phyloP scores from a whole-genome alignment of 495 filamentous ascomycete species.

The Hypomontagnella monticulosa region DNA sequence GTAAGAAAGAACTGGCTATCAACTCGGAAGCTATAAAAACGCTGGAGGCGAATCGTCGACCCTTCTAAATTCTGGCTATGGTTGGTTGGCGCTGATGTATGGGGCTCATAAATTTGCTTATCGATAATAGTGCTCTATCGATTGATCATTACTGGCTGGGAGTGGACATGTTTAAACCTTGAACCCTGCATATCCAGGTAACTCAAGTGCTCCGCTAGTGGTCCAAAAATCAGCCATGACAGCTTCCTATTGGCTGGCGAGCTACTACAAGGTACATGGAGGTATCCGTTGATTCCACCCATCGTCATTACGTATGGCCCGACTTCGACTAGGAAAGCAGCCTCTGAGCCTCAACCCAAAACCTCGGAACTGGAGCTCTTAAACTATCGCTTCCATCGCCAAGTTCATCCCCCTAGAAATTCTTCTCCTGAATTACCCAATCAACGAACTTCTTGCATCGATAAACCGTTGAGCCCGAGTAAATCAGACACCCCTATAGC shows the following conservation, averaged over 20 bases:
- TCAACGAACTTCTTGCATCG: background rate
- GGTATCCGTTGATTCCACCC: background rate
- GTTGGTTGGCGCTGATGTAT: background rate
- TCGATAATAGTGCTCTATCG: conserved; percentile 1
- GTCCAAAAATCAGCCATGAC: background rate
- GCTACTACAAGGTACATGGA: no score
- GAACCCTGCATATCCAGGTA: background rate
- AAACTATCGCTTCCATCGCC: background rate
- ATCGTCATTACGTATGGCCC: conserved; percentile 24
- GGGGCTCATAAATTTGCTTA: conserved; percentile 21
- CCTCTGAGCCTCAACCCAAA: conserved; percentile 23
- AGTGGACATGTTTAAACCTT: background rate
- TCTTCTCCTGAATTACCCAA: conserved; percentile 1
- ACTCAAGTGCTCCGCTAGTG: background rate
- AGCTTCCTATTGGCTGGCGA: conserved; percentile 17
- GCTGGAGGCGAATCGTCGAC: conserved; percentile 13
- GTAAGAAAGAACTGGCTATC: background rate
- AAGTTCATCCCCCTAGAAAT: conserved; percentile 5
- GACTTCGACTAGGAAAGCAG: conserved; percentile 1
- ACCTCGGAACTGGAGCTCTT: conserved; percentile 21
- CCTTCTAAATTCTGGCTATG: conserved; percentile 5
- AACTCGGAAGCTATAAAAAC: background rate
- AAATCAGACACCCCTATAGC: background rate
- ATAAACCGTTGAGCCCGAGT: background rate
- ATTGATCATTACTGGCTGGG: background rate